Conservation (phyloP, 768 basidiomycete genomes). For the Dictyophora rubrovolvata region DNA sequence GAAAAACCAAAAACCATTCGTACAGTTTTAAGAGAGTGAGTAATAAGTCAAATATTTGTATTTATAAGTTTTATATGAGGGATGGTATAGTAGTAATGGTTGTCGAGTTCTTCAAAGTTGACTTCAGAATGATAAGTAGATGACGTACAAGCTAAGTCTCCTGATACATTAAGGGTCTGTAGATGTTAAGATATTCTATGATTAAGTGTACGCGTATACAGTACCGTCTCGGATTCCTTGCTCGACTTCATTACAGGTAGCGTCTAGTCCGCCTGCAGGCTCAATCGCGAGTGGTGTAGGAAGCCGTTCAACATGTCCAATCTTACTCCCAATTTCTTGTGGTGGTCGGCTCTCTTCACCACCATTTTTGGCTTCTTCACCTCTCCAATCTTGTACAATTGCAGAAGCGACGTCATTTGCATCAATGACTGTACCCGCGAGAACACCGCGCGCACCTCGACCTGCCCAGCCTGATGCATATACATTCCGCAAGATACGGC, state of each 20-base stretch:
- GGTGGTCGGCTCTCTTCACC: conserved; percentile 3
- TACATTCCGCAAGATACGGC: conserved; percentile 39
- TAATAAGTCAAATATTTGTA: too few relatives aligned
- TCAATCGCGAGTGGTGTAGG: background rate
- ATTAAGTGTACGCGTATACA: background rate
- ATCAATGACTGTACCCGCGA: conserved; percentile 89
- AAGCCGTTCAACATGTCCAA: background rate
- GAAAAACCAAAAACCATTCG: too few relatives aligned
- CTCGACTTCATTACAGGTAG: background rate
- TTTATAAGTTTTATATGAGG: too few relatives aligned
- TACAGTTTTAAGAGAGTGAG: too few relatives aligned
- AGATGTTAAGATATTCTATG: too few relatives aligned
- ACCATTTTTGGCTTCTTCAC: conserved; percentile 6
- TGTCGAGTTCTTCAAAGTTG: too few relatives aligned
- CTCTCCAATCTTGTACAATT: conserved; percentile 47
- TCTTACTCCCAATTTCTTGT: background rate
- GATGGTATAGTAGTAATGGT: too few relatives aligned
- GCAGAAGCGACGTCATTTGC: conserved; percentile 71
- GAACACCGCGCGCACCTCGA: conserved; percentile 81
- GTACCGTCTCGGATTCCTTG: background rate
- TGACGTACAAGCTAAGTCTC: too few relatives aligned
- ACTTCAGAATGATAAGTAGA: too few relatives aligned
- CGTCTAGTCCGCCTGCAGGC: background rate
- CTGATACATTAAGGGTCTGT: too few relatives aligned
- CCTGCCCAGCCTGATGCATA: conserved; percentile 95